Conservation (phyloP, 352 stramenopile species). For the Thraustotheca clavata region DNA sequence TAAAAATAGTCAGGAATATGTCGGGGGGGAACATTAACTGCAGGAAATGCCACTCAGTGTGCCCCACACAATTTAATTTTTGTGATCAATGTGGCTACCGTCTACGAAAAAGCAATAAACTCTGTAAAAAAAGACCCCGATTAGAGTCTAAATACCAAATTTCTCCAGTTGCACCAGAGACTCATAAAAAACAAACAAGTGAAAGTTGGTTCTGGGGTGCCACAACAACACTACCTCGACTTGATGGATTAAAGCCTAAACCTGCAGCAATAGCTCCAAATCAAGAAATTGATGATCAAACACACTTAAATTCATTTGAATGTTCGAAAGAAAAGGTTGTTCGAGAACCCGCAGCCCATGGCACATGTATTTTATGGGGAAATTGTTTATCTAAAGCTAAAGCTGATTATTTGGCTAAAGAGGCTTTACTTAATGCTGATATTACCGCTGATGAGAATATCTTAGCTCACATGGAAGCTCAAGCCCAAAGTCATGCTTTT, state of each 20-base stretch:
- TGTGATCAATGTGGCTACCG: slow-evolving; percentile 25
- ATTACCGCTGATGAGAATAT: slow-evolving; percentile 12
- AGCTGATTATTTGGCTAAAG: slow-evolving; percentile 2
- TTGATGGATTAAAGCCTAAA: background rate
- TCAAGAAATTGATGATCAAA: background rate
- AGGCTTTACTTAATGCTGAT: slow-evolving; percentile 4
- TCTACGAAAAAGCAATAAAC: slow-evolving; percentile 4
- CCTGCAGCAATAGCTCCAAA: background rate
- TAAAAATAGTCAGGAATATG: background rate
- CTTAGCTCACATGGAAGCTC: slow-evolving; percentile 12
- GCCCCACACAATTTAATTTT: slow-evolving; percentile 8
- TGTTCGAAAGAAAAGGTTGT: background rate
- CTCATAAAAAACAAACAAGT: background rate
- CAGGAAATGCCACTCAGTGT: slow-evolving; percentile 9
- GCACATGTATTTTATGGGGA: background rate
- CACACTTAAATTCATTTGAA: background rate
- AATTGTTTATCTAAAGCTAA: background rate
- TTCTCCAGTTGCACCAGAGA: background rate
- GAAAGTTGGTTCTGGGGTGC: slow-evolving; percentile 15
- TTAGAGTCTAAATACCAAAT: background rate
- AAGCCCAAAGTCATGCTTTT: slow-evolving; percentile 20
- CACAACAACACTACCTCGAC: background rate
- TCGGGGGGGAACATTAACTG: background rate
- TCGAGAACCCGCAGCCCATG: background rate
- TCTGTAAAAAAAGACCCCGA: background rate